phyloP scores from a whole-genome alignment of 805 yeast species.

The Brettanomyces custersianus region DNA sequence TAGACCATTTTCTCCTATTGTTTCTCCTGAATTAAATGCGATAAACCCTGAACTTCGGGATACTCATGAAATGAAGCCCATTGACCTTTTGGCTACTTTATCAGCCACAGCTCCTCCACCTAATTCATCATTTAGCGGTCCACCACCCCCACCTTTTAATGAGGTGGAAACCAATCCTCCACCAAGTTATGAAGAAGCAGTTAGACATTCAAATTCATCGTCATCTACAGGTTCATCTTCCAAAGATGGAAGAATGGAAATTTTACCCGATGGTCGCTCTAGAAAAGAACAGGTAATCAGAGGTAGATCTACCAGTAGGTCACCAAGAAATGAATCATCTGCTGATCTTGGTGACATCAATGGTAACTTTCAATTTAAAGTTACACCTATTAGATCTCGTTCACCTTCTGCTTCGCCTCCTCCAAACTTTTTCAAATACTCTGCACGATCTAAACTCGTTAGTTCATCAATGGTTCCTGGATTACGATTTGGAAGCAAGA shows the following conservation, averaged over 20 bases:
- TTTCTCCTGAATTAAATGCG: conserved; percentile 23
- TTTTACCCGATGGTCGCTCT: conserved; percentile 6
- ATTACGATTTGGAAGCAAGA: conserved; percentile 5
- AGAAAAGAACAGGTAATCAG: conserved; percentile 1
- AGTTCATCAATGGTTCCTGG: conserved; percentile 17
- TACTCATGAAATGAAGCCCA: conserved; percentile 8
- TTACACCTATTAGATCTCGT: conserved; percentile 20
- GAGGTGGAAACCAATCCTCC: conserved; percentile 18
- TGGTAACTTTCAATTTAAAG: conserved; percentile 19
- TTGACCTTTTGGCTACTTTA: conserved; percentile 8
- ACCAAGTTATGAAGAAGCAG: conserved; percentile 22
- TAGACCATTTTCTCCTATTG: conserved; percentile 42
- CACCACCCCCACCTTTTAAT: conserved; percentile 23
- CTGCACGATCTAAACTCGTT: conserved; percentile 13
- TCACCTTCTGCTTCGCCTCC: conserved; percentile 13
- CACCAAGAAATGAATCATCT: conserved; percentile 6
- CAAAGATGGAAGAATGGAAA: not conserved
- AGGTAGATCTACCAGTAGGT: not conserved
- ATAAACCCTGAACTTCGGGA: conserved; percentile 20
- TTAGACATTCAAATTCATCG: conserved; percentile 3
- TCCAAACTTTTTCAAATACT: conserved; percentile 13
- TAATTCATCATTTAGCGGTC: conserved; percentile 50
- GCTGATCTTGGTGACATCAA: conserved; percentile 16
- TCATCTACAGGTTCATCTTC: not conserved
- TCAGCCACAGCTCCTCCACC: conserved; percentile 46